Evolutionary conservation across 2,329 filamentous ascomycete genomes (phyloP), one percentile per base, ranked within the genome.

Genomic region (Coleophoma cylindrospora): DNA sequence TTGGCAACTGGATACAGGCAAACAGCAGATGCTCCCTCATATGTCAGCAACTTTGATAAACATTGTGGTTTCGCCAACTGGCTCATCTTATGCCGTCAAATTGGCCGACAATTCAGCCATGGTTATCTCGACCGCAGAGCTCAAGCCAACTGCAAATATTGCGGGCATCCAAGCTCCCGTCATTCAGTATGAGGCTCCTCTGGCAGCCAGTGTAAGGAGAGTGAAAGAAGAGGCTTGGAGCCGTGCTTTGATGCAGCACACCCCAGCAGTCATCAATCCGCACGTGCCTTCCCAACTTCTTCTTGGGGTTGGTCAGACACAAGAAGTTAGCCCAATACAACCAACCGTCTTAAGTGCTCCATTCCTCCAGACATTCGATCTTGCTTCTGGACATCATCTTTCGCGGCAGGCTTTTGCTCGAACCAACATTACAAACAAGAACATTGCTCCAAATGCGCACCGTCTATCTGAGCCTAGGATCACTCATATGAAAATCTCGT

Each of bases 21-120:
- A 86, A 64, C 83, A 83, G 61, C 87, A 94, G 63, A 89, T 86
- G 63, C 73, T 99, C 27, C 94, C 94, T n/a, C 91, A 97, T 76
- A 76, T 99, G 50, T 86, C 88, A 21, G 88, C 90, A 6, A 83
- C 84, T 22, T 87, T 99, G 34, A 87, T 94, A 65, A 90, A 87
- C 59, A 80, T 99, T 40, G 84, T 87, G 4, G 81, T 99, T 34
- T 96, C 91, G 14, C 79, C 86, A 0, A 76, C 74, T 15, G 92
- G 94, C 6, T 81, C 89, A 37, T 86, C 87, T 0, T 99, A 97
- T 62, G 87, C 84, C 4, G 67, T 97, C 21, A 87, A 91, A 57
- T 76, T 97, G 46, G 89, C 91, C 27, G 92, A 97, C 67, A 99
- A 99, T 68, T 96, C 91, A 2, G 76, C 86, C 49, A 92, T 97